These are phyloP conservation scores for Mycena chlorophos DNA, from an alignment of 768 basidiomycete species.

Conservation along the genomic window DNA sequence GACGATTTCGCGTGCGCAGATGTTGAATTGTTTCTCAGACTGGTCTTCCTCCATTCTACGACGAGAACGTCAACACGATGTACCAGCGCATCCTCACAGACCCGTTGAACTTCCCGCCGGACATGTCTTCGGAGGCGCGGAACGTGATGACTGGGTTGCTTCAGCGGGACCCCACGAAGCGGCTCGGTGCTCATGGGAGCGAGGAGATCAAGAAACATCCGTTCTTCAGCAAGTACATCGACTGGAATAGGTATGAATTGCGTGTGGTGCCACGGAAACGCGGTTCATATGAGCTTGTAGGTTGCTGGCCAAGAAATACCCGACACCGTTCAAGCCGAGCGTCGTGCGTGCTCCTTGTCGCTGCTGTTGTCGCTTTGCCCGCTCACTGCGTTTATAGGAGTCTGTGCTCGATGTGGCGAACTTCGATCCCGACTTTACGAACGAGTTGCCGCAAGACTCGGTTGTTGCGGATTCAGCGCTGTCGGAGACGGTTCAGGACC, in stretches of 20 bases:
- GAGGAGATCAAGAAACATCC: conserved; percentile 95
- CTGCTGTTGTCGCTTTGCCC: background rate
- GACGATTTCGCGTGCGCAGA: background rate
- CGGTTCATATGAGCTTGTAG: conserved; percentile 33
- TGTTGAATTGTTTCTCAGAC: conserved; percentile 52
- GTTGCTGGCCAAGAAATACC: conserved; percentile 90
- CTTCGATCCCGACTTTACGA: conserved; percentile 97
- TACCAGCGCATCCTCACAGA: conserved; percentile 94
- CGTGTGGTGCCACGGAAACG: background rate
- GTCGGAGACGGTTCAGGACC: conserved; percentile 95
- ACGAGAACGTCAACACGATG: conserved; percentile 98
- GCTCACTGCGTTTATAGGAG: conserved; percentile 51
- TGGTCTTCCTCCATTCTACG: conserved; percentile 96
- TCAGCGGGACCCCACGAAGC: conserved; percentile 81
- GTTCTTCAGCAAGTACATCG: conserved; percentile 92
- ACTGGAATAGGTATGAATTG: conserved; percentile 72
- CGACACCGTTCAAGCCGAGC: conserved; percentile 96
- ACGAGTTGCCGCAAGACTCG: conserved; percentile 91
- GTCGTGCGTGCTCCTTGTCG: conserved; percentile 60
- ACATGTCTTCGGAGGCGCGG: conserved; percentile 84
- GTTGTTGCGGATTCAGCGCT: conserved; percentile 92
- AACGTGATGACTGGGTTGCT: conserved; percentile 87
- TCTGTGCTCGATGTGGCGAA: conserved; percentile 93
- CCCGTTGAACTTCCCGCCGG: conserved; percentile 87
- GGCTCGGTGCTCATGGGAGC: conserved; percentile 90